phyloP scores from a whole-genome alignment of 202 grass and related monocot species.

The Saccharum hybrid region DNA sequence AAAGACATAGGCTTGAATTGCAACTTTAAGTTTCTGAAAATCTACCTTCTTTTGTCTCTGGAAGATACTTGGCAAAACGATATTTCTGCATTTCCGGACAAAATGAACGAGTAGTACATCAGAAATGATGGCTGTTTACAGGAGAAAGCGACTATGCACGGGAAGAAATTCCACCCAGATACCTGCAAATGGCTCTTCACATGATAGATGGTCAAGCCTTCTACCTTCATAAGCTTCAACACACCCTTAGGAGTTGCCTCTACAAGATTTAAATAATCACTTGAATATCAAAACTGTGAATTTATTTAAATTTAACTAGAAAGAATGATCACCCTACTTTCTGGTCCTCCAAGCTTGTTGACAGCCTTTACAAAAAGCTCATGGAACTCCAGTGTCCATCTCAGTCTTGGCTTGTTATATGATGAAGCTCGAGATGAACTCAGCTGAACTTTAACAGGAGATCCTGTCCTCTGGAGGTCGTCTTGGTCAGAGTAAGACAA shows the following conservation, averaged over 20 bases:
- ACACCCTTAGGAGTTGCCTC: conserved; percentile 91
- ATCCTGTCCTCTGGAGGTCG: conserved; percentile 3
- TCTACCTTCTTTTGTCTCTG: no score
- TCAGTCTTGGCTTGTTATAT: conserved; percentile 68
- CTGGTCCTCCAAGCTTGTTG: conserved; percentile 74
- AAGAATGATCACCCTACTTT: conserved; percentile 59
- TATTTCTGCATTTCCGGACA: conserved; percentile 65
- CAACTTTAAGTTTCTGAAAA: no score
- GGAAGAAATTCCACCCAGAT: conserved; percentile 8
- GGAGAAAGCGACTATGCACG: not conserved
- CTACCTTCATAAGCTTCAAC: conserved; percentile 83
- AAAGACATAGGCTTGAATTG: no score
- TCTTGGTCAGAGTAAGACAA: conserved; percentile 44
- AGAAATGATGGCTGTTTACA: not conserved
- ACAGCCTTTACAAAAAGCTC: conserved; percentile 80
- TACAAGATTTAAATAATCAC: conserved; percentile 37
- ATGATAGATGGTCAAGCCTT: conserved; percentile 85
- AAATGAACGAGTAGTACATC: conserved; percentile 5
- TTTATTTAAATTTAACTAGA: conserved; percentile 30
- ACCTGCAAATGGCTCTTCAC: conserved; percentile 99
- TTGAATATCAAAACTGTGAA: conserved; percentile 17
- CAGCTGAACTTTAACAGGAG: conserved; percentile 53
- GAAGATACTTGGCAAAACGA: conserved; percentile 68
- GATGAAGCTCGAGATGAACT: conserved; percentile 44
- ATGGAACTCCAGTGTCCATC: conserved; percentile 83